Base-by-base conservation (phyloP, 2,329 filamentous ascomycete species). In the Trichoderma harzianum region DNA sequence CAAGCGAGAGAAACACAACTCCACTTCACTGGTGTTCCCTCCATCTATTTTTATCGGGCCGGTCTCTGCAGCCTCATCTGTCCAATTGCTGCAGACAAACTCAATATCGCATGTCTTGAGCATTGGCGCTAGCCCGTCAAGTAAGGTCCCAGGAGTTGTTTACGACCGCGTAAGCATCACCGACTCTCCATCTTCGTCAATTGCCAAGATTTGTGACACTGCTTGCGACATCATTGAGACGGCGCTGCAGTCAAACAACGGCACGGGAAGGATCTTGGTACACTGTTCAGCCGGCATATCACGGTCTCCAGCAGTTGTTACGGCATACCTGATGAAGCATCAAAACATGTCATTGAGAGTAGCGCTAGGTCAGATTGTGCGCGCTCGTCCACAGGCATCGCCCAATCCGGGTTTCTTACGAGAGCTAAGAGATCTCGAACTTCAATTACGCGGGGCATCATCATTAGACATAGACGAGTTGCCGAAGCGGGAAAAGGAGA, bases 81-180 rank as follows among this genome's bases (percentile, higher is more conserved):
- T 58, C 16, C 28, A 39, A 7, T 61, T 72, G 11, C 30, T 61
- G 30, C 64, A 62, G 16, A 34, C 36, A 24, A 61, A 72, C n/a
- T 69, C 64, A 14, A 72, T 61, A 68, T 69, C 36, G 7, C 62
- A 69, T 69, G 70, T 69, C 28, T 69, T 69, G 36, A 72, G 70
- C 30, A 28, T 69, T 39, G 70, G 70, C n/a, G 64, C 70, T 32
- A 71, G 63, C 28, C 70, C 70, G 2, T 47, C 64, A 30, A 53
- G 26, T 32, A 71, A 69, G 36, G 64, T 62, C 26, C 34, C 65
- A 34, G 70, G 70, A 28, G 36, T 69, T 26, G 24, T 28, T 11
- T 55, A 69, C 51, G 24, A 55, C 53, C 69, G 69, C 53, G 47
- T 71, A 32, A 53, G 39, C 32, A 51, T 71, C n/a, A 53, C 43